phyloP scores from a whole-genome alignment of 192 early-diverging fungal genomes.

The Fimicolochytrium jonesii region DNA sequence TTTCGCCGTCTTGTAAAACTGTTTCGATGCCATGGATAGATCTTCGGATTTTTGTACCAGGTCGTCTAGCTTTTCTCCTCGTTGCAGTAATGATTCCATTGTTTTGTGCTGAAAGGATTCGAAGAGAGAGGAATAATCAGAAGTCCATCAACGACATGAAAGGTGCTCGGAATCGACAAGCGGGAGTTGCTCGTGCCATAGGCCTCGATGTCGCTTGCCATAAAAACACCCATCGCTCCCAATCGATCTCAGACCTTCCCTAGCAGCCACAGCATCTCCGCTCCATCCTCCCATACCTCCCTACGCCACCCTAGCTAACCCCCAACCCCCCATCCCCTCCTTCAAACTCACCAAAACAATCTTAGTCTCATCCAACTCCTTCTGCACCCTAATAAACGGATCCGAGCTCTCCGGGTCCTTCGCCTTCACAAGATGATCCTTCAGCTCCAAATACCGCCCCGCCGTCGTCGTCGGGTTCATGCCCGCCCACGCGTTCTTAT shows the following conservation, averaged over 20 bases:
- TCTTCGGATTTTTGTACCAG: conserved; percentile 78
- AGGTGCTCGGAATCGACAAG: no score
- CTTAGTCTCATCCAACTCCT: conserved; percentile 96
- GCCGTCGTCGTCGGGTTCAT: conserved; percentile 36
- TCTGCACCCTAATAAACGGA: conserved; percentile 88
- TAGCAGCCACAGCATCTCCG: neutral
- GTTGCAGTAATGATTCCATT: conserved; percentile 82
- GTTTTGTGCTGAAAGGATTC: conserved; percentile 72
- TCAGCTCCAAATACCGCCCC: conserved; percentile 64
- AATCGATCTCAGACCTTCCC: no score
- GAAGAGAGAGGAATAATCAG: no score
- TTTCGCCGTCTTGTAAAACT: conserved; percentile 96
- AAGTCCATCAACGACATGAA: no score
- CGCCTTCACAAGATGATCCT: conserved; percentile 67
- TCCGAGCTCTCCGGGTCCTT: conserved; percentile 93
- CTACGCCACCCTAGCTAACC: no score
- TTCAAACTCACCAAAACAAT: conserved; percentile 66
- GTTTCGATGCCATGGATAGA: conserved; percentile 85
- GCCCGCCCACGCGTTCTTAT: conserved; percentile 36
- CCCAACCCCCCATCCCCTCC: neutral
- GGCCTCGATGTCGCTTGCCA: no score
- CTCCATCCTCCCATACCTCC: neutral
- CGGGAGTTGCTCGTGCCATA: no score
- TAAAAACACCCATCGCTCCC: no score
- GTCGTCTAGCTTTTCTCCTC: conserved; percentile 85